phyloP scores from a whole-genome alignment of 1,284 basidiomycete genomes.

The Apiotrichum veenhuisii region DNA sequence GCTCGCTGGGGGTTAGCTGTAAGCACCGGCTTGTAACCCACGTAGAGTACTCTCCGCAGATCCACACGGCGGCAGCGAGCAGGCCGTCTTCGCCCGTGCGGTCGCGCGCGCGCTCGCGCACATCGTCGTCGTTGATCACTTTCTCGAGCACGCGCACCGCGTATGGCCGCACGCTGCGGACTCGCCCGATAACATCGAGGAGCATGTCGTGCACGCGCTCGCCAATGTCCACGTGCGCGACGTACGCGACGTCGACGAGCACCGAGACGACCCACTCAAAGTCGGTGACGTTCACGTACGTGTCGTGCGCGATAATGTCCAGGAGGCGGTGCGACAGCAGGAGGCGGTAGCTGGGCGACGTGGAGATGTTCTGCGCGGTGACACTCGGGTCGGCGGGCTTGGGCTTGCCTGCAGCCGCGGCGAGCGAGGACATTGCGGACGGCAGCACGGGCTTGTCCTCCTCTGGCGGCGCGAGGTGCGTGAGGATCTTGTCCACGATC shows the following conservation, averaged over 20 bases:
- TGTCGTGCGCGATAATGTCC: slow-evolving; percentile 72
- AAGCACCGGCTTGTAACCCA: not conserved
- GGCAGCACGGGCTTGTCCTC: slow-evolving; percentile 28
- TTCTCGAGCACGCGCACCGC: slow-evolving; percentile 77
- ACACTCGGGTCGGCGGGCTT: slow-evolving; percentile 24
- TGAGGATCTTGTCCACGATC: slow-evolving; percentile 80
- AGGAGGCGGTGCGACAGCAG: slow-evolving; percentile 76
- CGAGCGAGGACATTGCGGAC: slow-evolving; percentile 34
- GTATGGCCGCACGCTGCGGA: slow-evolving; percentile 68
- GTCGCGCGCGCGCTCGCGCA: slow-evolving; percentile 56
- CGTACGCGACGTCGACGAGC: slow-evolving; percentile 80
- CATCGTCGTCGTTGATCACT: slow-evolving; percentile 69
- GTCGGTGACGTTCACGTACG: slow-evolving; percentile 82
- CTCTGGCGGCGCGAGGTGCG: slow-evolving; percentile 71
- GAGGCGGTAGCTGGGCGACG: slow-evolving; percentile 72
- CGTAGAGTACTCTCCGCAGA: slow-evolving; percentile 82
- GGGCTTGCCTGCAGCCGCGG: slow-evolving; percentile 24
- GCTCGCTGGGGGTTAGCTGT: slow-evolving; percentile 16
- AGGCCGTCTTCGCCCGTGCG: slow-evolving; percentile 68
- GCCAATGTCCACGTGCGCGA: slow-evolving; percentile 74
- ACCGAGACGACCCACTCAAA: slow-evolving; percentile 97
- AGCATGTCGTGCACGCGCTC: slow-evolving; percentile 72
- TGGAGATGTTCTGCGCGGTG: slow-evolving; percentile 44
- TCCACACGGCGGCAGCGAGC: slow-evolving; percentile 88
- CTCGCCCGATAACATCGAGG: slow-evolving; percentile 80